A percentile compares a stretch with the other conserved stretches of the same genome.
Conservation (phyloP, 495 filamentous ascomycete genomes). For the Tuber magnatum region DNA sequence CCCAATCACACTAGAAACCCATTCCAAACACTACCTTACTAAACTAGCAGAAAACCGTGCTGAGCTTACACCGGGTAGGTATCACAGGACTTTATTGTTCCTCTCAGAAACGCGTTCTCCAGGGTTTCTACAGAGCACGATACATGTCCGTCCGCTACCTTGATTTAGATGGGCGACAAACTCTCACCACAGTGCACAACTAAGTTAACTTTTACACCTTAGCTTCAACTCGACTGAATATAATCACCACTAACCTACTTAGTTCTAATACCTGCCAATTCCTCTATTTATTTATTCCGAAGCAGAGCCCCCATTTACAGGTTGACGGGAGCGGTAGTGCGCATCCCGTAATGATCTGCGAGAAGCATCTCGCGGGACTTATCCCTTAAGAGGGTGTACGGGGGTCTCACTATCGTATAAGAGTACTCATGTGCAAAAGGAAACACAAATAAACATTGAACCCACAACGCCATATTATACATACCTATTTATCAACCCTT, state of each 20-base stretch:
- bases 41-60: background rate
- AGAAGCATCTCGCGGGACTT: background rate
- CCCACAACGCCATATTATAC: background rate
- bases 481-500: background rate
- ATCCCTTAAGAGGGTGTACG: background rate
- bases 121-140: background rate
- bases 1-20: background rate
- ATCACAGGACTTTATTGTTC: background rate
- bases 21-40: background rate
- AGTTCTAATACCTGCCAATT: background rate
- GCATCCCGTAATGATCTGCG: background rate
- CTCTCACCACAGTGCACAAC: background rate
- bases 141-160: background rate
- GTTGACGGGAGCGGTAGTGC: background rate
- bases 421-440: background rate
- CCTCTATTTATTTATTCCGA: background rate
- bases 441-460: background rate
- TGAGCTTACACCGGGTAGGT: background rate
- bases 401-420: background rate
- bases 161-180: background rate
- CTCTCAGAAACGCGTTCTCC: background rate
- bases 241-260: background rate
- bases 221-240: background rate
- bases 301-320: background rate
- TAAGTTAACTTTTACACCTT: background rate